Evolutionary conservation across 352 stramenopile genomes (phyloP), one percentile per base, ranked within the genome.

Genomic region (Globisporangium cylindrosporum): DNA sequence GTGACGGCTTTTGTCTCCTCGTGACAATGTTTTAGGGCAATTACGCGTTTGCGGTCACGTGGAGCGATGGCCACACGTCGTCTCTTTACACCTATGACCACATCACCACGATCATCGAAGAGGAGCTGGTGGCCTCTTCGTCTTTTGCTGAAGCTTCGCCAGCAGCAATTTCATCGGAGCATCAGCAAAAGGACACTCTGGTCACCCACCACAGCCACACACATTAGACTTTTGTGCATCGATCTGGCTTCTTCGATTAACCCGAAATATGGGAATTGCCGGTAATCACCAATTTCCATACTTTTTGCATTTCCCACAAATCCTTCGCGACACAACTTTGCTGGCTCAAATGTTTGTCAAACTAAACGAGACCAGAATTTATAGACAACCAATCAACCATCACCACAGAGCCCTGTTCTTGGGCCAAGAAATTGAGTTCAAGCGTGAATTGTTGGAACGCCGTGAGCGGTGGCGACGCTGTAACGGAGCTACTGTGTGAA

Each of bases 1-100:
- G 18, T 27, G 32, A 25, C 51, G 6, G 29, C 22, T 34, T 62
- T 6, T 59, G 15, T 32, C 12, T 22, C 32, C 27, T 59, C 27
- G 25, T 59, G 10, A 59, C 1, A 20, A 8, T 22, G 34, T 15
- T 59, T 73, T 32, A 97, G 74, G 98, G 98, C 62, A 99, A 99
- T 73, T 99, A 99, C 89, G 97, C 97, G 15, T 92, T 99, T 27
- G 93, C 91, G 7, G 93, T 99, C 29, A 91, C 96, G 61, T 99
- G 97, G 97, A 98, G 89, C 59, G 97, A 99, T 75, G 97, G 97
- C 12, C 97, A 99, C 83, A 91, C 82, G 59, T 98, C 95, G 22
- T 94, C 87, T 14, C 81, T 99, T 27, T 99, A 99, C 82, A 98
- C 97, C 14, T 99, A 99, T 78, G 85, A 97, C 64, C 84, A 89